Evolutionary conservation across 2,329 filamentous ascomycete species (phyloP).

Genomic region (Parastagonospora nodorum): DNA sequence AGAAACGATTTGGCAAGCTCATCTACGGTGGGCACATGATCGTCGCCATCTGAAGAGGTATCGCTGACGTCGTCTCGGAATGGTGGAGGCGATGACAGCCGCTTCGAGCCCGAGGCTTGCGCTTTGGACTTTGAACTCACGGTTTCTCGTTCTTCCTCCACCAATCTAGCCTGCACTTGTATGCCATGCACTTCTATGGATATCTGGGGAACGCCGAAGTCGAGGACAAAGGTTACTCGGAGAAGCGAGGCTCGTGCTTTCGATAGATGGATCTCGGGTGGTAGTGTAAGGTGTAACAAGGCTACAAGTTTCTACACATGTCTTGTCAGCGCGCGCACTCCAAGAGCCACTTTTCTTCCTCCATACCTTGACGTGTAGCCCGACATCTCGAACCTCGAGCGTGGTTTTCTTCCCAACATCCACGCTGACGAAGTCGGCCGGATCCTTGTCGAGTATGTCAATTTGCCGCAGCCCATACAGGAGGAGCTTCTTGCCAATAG

Average conservation of each 20-base stretch:
- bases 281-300: constrained; percentile 69
- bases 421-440: constrained; percentile 84
- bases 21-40: constrained; percentile 67
- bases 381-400: constrained; percentile 86
- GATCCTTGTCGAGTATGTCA: constrained; percentile 85
- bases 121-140: constrained; percentile 7
- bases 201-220: constrained; percentile 86
- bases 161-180: constrained; percentile 61
- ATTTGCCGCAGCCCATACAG: constrained; percentile 83
- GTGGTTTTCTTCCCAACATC: constrained; percentile 80
- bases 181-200: constrained; percentile 81
- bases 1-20: constrained; percentile 80
- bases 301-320: constrained; percentile 74
- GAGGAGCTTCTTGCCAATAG: constrained; percentile 83
- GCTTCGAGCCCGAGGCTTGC: constrained; percentile 6
- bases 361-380: constrained; percentile 74
- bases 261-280: constrained; percentile 70
- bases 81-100: constrained; percentile 12
- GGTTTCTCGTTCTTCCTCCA: constrained; percentile 17
- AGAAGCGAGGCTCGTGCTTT: constrained; percentile 77
- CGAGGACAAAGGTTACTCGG: constrained; percentile 81
- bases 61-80: constrained; percentile 19
- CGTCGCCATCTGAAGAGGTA: constrained; percentile 32
- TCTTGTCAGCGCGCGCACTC: constrained; percentile 9
- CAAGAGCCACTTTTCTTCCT: not conserved